Evolutionary conservation across 495 filamentous ascomycete genomes (phyloP), one percentile per base, ranked within the genome.

Genomic region (Hyaloscypha bicolor): DNA sequence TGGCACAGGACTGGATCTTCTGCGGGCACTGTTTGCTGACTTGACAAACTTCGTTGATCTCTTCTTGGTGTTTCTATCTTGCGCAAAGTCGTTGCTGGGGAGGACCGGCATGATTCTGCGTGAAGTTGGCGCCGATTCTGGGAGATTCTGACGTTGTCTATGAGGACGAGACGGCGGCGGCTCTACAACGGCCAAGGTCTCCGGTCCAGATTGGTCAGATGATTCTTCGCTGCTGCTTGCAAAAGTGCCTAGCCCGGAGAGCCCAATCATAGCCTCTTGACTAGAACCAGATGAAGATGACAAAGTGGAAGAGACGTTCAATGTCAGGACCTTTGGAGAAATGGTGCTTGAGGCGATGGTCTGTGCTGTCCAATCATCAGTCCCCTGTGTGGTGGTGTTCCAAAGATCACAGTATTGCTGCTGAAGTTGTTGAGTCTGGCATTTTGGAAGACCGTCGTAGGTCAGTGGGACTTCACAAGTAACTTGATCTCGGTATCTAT

Each of bases 271-370:
- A 3, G 39, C 33, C 14, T 58, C 66, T 65, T 69, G 67, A 29
- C 67, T 70, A 39, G 70, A 74, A 31, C 37, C 67, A 39, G 72
- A 69, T 30, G 55, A 55, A 21, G 70, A 72, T 21, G 70, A n/a
- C 12, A 63, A 29, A 16, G 61, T 22, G 3, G 60, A 42, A 9
- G 67, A 58, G 12, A 69, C 56, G 22, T 63, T 65, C 25, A 74
- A 48, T n/a, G 61, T 68, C 52, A 74, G 60, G 6, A 60, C 62
- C 56, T 70, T 70, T 16, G 70, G 70, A 30, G 72, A 72, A 9
- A 72, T 64, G 9, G 67, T 72, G 16, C 33, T 66, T 52, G 67
- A 39, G 12, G 21, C 21, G 16, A 57, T 30, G 2, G 35, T 5
- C 21, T 66, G 33, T 4, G 63, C 29, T 39, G 62, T 37, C 65